phyloP scores from a whole-genome alignment of 352 stramenopile genomes.

The Globisporangium iwayamae region DNA sequence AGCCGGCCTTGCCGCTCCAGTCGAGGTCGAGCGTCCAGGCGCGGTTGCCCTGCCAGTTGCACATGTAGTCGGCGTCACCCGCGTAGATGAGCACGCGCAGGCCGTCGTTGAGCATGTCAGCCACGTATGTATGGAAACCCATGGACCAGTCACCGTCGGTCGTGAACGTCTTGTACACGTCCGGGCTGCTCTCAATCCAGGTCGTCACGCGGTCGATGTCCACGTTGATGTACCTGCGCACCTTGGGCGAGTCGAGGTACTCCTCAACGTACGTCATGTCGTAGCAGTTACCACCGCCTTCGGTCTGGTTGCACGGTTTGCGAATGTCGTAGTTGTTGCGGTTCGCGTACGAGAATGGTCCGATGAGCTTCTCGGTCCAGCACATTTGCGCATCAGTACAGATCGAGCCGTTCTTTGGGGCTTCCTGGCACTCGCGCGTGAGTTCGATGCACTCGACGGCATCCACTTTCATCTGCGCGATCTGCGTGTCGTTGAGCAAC shows the following conservation, averaged over 20 bases:
- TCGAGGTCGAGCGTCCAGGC: conserved; percentile 90
- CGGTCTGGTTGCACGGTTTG: conserved; percentile 19
- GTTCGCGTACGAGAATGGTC: conserved; percentile 28
- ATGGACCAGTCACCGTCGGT: not conserved
- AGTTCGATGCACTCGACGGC: conserved; percentile 37
- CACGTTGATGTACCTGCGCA: conserved; percentile 27
- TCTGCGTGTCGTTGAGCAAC: conserved; percentile 25
- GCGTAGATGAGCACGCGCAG: conserved; percentile 92
- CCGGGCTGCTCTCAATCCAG: conserved; percentile 88
- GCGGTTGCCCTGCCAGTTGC: conserved; percentile 94
- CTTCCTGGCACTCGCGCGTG: conserved; percentile 28
- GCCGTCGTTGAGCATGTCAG: conserved; percentile 72
- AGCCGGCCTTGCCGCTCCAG: conserved; percentile 85
- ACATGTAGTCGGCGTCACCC: conserved; percentile 95
- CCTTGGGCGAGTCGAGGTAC: conserved; percentile 52
- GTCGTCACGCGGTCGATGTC: conserved; percentile 11
- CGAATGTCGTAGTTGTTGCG: conserved; percentile 68
- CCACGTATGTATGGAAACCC: conserved; percentile 25
- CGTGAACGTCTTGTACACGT: conserved; percentile 83
- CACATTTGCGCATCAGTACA: conserved; percentile 32
- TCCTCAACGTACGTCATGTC: conserved; percentile 30
- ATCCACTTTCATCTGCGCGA: conserved; percentile 32
- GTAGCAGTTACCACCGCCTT: conserved; percentile 24
- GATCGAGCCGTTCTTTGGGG: conserved; percentile 18
- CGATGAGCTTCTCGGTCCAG: conserved; percentile 40